Evolutionary conservation across 148 eudicot genomes (phyloP).

Genomic region (Vaccinium macrocarpon): DNA sequence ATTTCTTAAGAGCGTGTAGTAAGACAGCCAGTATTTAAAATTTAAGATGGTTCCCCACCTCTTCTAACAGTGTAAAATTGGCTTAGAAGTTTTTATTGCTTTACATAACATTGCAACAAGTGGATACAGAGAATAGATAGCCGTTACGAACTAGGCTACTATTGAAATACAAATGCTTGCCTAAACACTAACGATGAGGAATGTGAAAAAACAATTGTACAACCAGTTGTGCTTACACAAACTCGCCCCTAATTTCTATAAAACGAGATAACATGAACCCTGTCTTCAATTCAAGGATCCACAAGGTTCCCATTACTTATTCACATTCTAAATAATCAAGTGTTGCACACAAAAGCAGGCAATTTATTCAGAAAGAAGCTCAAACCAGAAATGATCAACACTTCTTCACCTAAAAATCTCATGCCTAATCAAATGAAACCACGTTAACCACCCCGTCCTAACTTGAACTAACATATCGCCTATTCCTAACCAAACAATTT

Average conservation of each 20-base stretch:
- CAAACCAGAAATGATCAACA: constrained; percentile 6
- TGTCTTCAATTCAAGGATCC: background rate
- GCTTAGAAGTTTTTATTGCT: background rate
- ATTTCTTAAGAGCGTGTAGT: no score
- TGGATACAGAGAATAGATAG: background rate
- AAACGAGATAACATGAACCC: background rate
- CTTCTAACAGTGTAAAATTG: background rate
- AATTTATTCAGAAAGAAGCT: background rate
- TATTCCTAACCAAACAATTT: no score
- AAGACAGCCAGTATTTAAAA: no score
- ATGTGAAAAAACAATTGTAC: background rate
- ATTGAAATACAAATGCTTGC: background rate
- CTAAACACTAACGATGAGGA: background rate
- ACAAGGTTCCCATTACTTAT: background rate
- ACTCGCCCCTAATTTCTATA: background rate
- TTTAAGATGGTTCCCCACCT: background rate
- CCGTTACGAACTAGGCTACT: background rate
- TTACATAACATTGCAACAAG: background rate
- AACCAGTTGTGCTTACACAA: background rate
- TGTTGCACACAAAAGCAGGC: background rate
- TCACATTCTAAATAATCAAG: background rate
- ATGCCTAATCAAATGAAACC: background rate
- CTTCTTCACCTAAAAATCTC: background rate
- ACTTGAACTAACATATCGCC: background rate
- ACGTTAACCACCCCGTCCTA: background rate